Base-by-base conservation (phyloP, 306 rosid genomes). In the Delonix regia region DNA sequence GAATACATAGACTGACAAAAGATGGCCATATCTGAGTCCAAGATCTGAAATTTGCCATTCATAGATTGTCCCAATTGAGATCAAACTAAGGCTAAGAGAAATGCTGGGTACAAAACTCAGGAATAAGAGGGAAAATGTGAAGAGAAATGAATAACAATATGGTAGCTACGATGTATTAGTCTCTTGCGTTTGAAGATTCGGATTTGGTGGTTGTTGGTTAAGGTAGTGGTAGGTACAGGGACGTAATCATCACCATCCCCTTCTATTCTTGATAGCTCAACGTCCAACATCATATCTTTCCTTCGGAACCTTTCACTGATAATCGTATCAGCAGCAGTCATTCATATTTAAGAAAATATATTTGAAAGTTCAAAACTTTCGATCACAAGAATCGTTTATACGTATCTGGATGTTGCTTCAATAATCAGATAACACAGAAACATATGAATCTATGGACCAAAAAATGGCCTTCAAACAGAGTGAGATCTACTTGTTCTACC, bases 101-200 rank as follows among this genome's bases (percentile, higher is more conserved):
- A 76, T 73, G 52, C 30, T 69, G 75, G 82, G 25, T 77, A 69
- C 55, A 73, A 80, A 83, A 71, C 73, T 70, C 47, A 81, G 33
- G 82, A 83, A 68, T 63, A 55, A 56, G 75, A 80, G 82, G 44
- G 73, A 82, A 74, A 48, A 65, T 78, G 90, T 72, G 93, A 84
- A 75, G 18, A 75, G 61, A 76, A 84, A 78, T 71, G 80, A 59
- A 28, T 38, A 47, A 59, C 12, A 60, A 41, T 14, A 49, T 56
- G 77, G 85, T 53, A 73, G 92, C 82, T 90, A 89, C 78, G 78
- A 76, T 76, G 97, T 85, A 76, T 65, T 59, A 71, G 94, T 95
- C 89, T 85, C 96, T 85, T 95, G 87, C 65, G 65, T 74, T 79
- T 81, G 69, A 95, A 95, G 99, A 61, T 71, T 83, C 63, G 67